Base-by-base conservation (phyloP, 306 rosid genomes). In the Castanea crenata region DNA sequence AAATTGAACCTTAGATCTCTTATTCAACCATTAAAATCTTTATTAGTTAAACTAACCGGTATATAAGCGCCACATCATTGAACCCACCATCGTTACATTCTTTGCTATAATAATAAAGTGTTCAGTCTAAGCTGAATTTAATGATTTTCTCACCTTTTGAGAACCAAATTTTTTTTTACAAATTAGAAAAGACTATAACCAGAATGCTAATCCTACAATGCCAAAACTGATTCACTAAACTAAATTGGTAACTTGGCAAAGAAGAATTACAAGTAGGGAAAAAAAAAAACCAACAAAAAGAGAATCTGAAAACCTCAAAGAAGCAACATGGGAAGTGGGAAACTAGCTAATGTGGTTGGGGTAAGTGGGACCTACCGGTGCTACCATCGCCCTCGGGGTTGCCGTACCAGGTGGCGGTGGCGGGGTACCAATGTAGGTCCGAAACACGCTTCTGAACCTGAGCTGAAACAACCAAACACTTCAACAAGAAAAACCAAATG, bases 351-450 rank as follows among this genome's bases (percentile, higher is more conserved):
- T 41, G 75, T 46, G 29, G 3, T 38, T 7, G n/a, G 15, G 6
- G 51, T 51, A 13, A 73, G 41, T 31, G 80, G 69, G 0, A 16
- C 68, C 81, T 83, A 94, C 98, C 99, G 76, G 85, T 85, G 81
- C 99, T 95, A 32, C 99, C 99, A 69, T 95, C 97, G n/a, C 99
- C 99, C 75, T 95, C 97, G 14, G 99, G 92, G 31, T 78, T 84
- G 21, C 99, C 99, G 68, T 95, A 95, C 99, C 99, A 94, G 6
- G 99, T 94, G 77, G 97, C 99, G 34, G 83, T 82, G 63, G 95
- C 99, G 0, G 93, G 85, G 38, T 78, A 58, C 99, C 99, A 94
- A 86, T 87, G 94, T 38, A 21, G 58, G 86, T 88, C 90, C 1
- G 61, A 13, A 10, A 44, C 83, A 13, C 6, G 82, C 46, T 82